Base-by-base conservation (phyloP, 176 grass and related monocot genomes). In the Oryza punctata region DNA sequence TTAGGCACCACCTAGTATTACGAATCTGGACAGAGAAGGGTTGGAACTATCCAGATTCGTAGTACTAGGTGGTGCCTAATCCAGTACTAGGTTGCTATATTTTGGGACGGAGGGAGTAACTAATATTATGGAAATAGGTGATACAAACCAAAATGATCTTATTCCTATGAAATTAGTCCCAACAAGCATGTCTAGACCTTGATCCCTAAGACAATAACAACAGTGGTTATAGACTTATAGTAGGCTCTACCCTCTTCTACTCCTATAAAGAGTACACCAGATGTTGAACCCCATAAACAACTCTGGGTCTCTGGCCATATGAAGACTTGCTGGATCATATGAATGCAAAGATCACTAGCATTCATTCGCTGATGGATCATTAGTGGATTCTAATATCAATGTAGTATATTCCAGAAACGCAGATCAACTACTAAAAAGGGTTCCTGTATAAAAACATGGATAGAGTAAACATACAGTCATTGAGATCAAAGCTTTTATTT, bases 401-500 rank as follows among this genome's bases (percentile, higher is more conserved):
- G 57, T 24, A 61, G 57, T 61, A 83, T 50, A 65, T 75, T 83
- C 26, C 12, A 63, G 73, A 26, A 73, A 44, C 6, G 33, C 18
- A 32, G 44, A 65, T n/a, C 30, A 73, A 65, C 11, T n/a, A 46
- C 73, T 72, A 13, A 9, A 61, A 24, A 24, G n/a, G 57, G 19
- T 30, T 78, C 40, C 10, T 23, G 21, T 37, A 69, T 72, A 38
- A 69, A 75, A 63, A 71, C 37, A 65, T 26, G 57, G 68, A 82
- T 37, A 73, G 79, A 60, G 70, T 78, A 76, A 82, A 88, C 89
- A 73, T 93, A 97, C 95, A 19, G 30, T 84, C 82, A 67, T 41
- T 82, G 50, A 91, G 45, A 78, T 91, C 82, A 76, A 94, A 88
- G 41, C 32, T 87, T 86, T 83, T 89, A 77, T 87, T 91, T 85